Percentiles rank a stretch among this genome's conserved stretches.
Conservation (phyloP, 2,329 filamentous ascomycete genomes). For the Fusarium tjaetaba region DNA sequence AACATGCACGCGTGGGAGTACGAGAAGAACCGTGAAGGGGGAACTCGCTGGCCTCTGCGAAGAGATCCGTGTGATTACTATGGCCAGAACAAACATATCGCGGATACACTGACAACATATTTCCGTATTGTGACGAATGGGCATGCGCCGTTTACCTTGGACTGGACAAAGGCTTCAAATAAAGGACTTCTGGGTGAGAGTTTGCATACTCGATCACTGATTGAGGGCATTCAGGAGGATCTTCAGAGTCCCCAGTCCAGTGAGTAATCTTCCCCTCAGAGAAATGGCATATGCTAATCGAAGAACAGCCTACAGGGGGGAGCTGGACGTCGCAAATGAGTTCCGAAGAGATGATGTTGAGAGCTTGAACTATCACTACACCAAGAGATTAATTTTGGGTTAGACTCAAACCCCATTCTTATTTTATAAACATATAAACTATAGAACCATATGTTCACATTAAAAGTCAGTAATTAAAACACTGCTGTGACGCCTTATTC, state of each 20-base stretch:
- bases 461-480: rapidly evolving
- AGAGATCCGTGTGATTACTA: neutral
- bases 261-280: rapidly evolving
- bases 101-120: neutral
- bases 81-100: neutral
- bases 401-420: neutral
- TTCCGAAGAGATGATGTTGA: neutral
- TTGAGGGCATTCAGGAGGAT: neutral
- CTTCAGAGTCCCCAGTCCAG: neutral
- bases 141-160: neutral
- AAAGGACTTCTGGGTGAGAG: neutral
- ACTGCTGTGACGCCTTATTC: rapidly evolving
- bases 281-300: neutral
- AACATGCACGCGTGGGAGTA: neutral
- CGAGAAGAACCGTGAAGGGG: neutral
- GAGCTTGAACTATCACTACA: neutral
- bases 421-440: rapidly evolving
- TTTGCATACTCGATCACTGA: neutral
- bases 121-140: neutral
- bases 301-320: neutral
- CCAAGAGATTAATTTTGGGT: neutral
- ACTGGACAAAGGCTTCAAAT: neutral
- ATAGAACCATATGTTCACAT: rapidly evolving
- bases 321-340: neutral
- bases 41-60: neutral